Base-by-base conservation (phyloP, 225 moss, liverwort and hornwort species). In the Physcomitrellopsis africana region DNA sequence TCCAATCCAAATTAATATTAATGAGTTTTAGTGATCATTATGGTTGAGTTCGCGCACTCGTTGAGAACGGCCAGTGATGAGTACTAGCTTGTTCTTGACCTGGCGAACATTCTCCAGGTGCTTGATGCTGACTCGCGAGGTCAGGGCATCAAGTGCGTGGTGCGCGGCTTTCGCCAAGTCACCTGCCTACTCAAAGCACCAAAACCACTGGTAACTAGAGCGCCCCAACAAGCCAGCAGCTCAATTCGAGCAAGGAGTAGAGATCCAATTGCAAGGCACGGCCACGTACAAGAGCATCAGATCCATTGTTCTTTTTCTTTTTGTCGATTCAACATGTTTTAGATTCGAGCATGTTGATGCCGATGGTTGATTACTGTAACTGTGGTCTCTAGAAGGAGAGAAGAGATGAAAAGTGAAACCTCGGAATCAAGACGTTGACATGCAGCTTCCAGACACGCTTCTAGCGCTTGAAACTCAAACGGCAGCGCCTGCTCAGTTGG, bases 401-500 rank as follows among this genome's bases (percentile, higher is more conserved):
- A 49, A 29, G 51, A 53, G 51, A 22, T 56, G 32, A 37, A 37
- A 37, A 0, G 32, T 37, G 32, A 37, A 62, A 85, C 88, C 88
- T 88, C 82, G 3, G 42, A 63, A 18, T 87, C 77, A 13, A 90
- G 85, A 29, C 37, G 65, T 11, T 74, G 79, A 65, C 85, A 87
- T 17, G 75, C 69, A 14, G 77, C 72, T 72, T 90, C 90, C 64
- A 90, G 72, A 71, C 87, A 87, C 0, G 76, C 83, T 68, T 90
- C 90, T 46, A 90, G 61, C 1, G 81, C 90, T 0, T 81, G 84
- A 61, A 90, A 90, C 72, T 90, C 90, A 63, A 90, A 90, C 8
- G 90, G 90, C 80, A 87, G 63, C 63, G 24, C 70, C 52, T 23
- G 57, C 57, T 46, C 58, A n/a, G 11, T 52, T 55, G 76, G 55